These are phyloP conservation scores for Stentor roeselii DNA, from an alignment of 73 alveolate genomes.

Conservation along the genomic window DNA sequence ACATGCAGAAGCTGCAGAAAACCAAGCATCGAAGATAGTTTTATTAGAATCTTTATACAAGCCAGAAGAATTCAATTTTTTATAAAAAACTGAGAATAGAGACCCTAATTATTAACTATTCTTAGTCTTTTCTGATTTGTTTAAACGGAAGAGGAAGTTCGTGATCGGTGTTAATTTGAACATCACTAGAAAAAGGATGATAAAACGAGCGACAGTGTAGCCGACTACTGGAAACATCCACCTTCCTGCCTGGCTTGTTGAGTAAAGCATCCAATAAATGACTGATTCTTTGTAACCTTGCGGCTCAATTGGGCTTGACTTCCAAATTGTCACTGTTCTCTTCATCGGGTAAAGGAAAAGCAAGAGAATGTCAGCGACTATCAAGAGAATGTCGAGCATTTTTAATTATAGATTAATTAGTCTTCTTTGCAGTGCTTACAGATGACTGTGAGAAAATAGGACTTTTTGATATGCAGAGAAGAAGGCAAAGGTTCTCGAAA, in stretches of 20 bases:
- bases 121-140: neutral
- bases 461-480: too few relatives aligned
- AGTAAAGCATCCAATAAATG: neutral
- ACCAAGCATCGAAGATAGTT: neutral
- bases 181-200: neutral
- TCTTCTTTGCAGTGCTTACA: too few relatives aligned
- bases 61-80: neutral
- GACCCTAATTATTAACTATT: neutral
- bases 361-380: neutral
- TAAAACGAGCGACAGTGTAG: neutral
- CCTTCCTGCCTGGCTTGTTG: neutral
- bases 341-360: neutral
- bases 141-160: neutral
- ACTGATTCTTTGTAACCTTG: neutral
- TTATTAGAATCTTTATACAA: neutral
- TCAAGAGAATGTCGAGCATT: neutral
- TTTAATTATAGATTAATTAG: too few relatives aligned
- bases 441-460: too few relatives aligned
- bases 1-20: neutral
- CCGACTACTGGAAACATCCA: neutral
- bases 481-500: too few relatives aligned
- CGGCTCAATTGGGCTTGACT: neutral
- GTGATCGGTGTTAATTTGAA: neutral
- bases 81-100: too few relatives aligned
- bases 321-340: neutral